phyloP scores from a whole-genome alignment of 768 basidiomycete species.

The Amanita rubescens region DNA sequence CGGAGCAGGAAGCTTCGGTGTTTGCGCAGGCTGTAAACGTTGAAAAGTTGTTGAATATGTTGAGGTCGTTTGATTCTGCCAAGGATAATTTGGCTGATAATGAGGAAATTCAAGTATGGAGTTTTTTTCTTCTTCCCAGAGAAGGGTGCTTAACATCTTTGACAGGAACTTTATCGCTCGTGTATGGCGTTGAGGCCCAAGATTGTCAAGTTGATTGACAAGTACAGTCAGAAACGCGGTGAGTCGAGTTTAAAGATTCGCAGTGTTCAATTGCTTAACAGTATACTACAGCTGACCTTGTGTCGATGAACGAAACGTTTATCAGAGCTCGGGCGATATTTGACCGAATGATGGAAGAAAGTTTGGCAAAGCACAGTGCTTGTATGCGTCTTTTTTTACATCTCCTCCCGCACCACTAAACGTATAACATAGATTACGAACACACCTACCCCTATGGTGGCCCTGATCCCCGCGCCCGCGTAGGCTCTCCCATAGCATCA shows the following conservation, averaged over 20 bases:
- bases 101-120: constrained; percentile 73
- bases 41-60: constrained; percentile 69
- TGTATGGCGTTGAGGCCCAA: constrained; percentile 88
- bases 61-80: constrained; percentile 63
- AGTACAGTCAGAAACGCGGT: constrained; percentile 91
- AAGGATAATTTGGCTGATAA: constrained; percentile 86
- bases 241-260: constrained; percentile 8
- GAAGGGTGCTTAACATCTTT: background rate
- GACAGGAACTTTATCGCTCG: constrained; percentile 80
- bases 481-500: background rate
- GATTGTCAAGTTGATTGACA: constrained; percentile 95
- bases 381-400: constrained; percentile 28
- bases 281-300: constrained; percentile 69
- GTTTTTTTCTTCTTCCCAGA: constrained; percentile 3
- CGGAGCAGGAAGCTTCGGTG: constrained; percentile 80
- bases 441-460: constrained; percentile 19
- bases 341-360: constrained; percentile 91
- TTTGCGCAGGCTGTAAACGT: constrained; percentile 85
- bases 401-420: constrained; percentile 7
- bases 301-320: constrained; percentile 93
- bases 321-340: constrained; percentile 84
- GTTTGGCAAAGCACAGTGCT: constrained; percentile 64
- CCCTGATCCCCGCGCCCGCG: background rate
- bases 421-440: constrained; percentile 48
- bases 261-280: constrained; percentile 17